Evolutionary conservation across 768 basidiomycete species (phyloP).

Genomic region (Tremella yokohamensis): DNA sequence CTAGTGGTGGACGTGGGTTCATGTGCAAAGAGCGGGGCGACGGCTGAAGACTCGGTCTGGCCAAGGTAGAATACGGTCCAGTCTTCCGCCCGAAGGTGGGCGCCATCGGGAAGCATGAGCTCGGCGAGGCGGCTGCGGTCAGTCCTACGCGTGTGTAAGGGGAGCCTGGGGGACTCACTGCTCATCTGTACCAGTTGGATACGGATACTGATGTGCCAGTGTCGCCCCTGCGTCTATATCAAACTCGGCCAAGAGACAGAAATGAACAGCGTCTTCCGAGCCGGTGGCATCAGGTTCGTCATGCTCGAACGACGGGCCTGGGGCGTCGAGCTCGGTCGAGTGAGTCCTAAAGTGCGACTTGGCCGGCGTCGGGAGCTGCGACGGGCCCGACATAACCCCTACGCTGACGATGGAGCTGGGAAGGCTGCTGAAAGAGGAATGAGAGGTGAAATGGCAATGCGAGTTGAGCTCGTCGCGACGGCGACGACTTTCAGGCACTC

Average conservation of each 20-base stretch:
- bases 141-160: neutral
- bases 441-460: constrained; percentile 1
- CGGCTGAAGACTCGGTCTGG: constrained; percentile 82
- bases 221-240: constrained; percentile 93
- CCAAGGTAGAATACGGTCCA: constrained; percentile 99
- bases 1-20: constrained; percentile 19
- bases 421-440: constrained; percentile 1
- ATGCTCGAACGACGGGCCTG: constrained; percentile 5
- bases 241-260: constrained; percentile 96
- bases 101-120: constrained; percentile 97
- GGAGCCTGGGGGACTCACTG: constrained; percentile 59
- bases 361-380: too few species aligned
- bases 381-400: too few species aligned
- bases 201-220: constrained; percentile 92
- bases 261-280: constrained; percentile 58
- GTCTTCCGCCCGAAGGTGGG: constrained; percentile 88
- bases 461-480: too few species aligned
- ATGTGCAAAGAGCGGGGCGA: constrained; percentile 70
- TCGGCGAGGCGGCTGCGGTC: constrained; percentile 78
- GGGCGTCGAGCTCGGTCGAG: too few species aligned
- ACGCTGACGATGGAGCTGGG: too few species aligned
- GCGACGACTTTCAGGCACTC: too few species aligned
- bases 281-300: neutral
- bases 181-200: constrained; percentile 88
- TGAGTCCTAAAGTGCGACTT: too few species aligned